These are phyloP conservation scores for Poronia punctata DNA, from an alignment of 495 filamentous ascomycete genomes.

Conservation along the genomic window DNA sequence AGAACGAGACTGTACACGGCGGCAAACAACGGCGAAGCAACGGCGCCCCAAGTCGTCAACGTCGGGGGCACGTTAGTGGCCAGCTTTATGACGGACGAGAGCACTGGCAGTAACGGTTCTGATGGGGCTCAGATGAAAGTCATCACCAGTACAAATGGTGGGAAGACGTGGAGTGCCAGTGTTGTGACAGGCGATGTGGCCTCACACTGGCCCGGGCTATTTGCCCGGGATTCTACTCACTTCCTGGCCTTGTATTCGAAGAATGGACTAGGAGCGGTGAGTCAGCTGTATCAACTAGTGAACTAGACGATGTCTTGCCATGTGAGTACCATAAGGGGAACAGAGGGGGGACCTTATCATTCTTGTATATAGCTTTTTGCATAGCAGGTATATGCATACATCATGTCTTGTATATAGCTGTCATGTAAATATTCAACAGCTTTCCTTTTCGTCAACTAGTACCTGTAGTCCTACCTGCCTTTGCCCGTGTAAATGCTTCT, in stretches of 20 bases:
- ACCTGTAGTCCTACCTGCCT: too few species aligned
- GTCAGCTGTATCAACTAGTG: constrained; percentile 12
- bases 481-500: too few species aligned
- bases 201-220: constrained; percentile 39
- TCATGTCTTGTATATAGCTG: too few species aligned
- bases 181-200: constrained; percentile 27
- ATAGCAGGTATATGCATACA: too few species aligned
- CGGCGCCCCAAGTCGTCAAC: constrained; percentile 50
- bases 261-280: constrained; percentile 27
- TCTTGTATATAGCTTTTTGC: too few species aligned
- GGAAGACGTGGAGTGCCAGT: constrained; percentile 30
- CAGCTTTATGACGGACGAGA: constrained; percentile 59
- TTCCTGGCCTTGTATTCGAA: constrained; percentile 35
- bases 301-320: too few species aligned
- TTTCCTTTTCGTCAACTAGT: too few species aligned
- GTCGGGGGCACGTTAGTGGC: constrained; percentile 51
- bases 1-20: constrained; percentile 45
- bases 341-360: too few species aligned
- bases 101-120: constrained; percentile 22
- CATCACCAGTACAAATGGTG: constrained; percentile 33
- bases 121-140: constrained; percentile 27
- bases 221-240: constrained; percentile 21
- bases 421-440: too few species aligned
- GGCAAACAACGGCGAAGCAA: constrained; percentile 22
- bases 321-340: too few species aligned